Base-by-base conservation (phyloP, 2,329 filamentous ascomycete species). In the Penicillium digitatum region DNA sequence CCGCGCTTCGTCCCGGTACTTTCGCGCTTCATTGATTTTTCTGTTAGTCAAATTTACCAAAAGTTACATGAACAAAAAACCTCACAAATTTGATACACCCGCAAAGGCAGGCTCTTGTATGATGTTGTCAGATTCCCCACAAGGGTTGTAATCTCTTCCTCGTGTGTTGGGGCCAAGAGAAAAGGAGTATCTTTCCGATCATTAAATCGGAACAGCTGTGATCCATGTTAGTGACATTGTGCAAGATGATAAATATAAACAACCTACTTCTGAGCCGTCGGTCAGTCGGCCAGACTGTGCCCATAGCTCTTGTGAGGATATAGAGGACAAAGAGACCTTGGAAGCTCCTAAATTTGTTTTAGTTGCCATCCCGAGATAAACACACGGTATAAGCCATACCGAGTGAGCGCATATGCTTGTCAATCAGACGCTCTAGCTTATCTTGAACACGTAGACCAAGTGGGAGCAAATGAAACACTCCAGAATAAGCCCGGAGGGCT, bases 1-100 rank as follows among this genome's bases (percentile, higher is more conserved):
- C 26, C 94, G 83, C 54, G 87, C 82, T 74, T 99, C 94, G 75
- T 99, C 94, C 46, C 94, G 85, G 68, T 97, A 99, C 73, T 99
- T 99, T 44, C 93, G 84, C 29, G 90, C 87, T 90, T 58, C 8
- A 32, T 3, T 22, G 38, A 26, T 50, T 22, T 11, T 26, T 10
- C 0, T 5, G 26, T 45, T 7, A 55, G 40, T 57, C 7, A 54
- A 4, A 0, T n/a, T 16, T 11, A 27, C 1, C 14, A 11, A 11
- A 14, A 18, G 6, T 11, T 8, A 14, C 5, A 26, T n/a, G n/a
- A 18, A 26, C 0, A 18, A 8, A 2, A 1, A 22, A 5, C 20
- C 82, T 71, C 71, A 89, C 88, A 87, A 46, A 94, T 94, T 70
- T 99, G 94, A 67, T 97, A 99, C 0, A 99, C 76, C 40, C 91